Evolutionary conservation across 1,284 basidiomycete genomes (phyloP), one percentile per base, ranked within the genome.

Genomic region (Ustilago bromivora): DNA sequence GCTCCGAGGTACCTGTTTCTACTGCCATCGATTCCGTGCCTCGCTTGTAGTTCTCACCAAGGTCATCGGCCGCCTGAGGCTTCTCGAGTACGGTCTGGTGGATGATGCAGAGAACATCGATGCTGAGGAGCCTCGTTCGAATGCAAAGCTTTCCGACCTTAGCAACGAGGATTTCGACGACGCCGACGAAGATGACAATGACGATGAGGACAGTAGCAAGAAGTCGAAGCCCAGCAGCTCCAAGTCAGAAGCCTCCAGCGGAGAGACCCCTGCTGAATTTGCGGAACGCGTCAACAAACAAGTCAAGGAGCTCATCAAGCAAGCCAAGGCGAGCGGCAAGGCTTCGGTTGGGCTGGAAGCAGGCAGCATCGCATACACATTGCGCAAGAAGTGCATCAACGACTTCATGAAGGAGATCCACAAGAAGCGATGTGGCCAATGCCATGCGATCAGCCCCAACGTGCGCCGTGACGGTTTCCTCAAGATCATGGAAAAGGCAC

Each of bases 381-480:
- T 92, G 51, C 90, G 96, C 76, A 96, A 94, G 86, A 91, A 92
- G 59, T 87, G 94, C 54, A 93, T 98, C 77, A 88, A 89, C 68
- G 93, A 96, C 64, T 96, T 98, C 83, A 87, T 96, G 79, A 94
- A 91, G 87, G 88, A 88, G 31, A 90, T 92, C 53, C 88, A 91
- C 57, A 86, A 90, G 83, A 93, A 90, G 82, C 75, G 72, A 10
- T 99, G 96, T 85, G 87, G 88, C 1, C 89, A 90, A 66, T 99
- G 96, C 87, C 89, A 88, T 66, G 94, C 92, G 92, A 96, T 87
- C 88, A 91, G 90, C 2, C 94, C 94, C 84, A 93, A 93, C 0
- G 94, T 94, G 87, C 92, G 96, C 68, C 98, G 96, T 86, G 97
- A 99, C 85, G 95, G 94, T 1, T 90, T 94, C 84, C 93, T 94